These are phyloP conservation scores for Chaetomiaceae sp. DNA, from an alignment of 2,329 filamentous ascomycete genomes.

Conservation along the genomic window DNA sequence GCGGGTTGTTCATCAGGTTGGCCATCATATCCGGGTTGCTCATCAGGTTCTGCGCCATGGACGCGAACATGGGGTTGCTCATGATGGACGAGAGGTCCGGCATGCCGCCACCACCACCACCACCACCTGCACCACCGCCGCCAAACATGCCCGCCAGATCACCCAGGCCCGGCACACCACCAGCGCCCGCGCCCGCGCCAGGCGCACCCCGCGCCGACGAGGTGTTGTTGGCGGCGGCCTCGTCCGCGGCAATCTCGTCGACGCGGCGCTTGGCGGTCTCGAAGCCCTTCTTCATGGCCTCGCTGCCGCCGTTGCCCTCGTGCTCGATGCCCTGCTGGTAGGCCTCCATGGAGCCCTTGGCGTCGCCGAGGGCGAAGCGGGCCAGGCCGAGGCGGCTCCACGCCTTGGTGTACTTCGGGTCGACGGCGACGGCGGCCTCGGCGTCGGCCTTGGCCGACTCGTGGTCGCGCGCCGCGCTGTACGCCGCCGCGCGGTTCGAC, in stretches of 20 bases:
- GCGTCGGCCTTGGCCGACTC: slow-evolving; percentile 79
- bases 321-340: slow-evolving; percentile 89
- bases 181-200: slow-evolving; percentile 32
- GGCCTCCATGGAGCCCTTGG: slow-evolving; percentile 87
- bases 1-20: slow-evolving; percentile 91
- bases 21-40: slow-evolving; percentile 88
- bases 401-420: slow-evolving; percentile 93
- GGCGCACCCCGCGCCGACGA: background rate
- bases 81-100: slow-evolving; percentile 82
- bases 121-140: slow-evolving; percentile 37
- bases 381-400: slow-evolving; percentile 93
- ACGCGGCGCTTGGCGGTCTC: slow-evolving; percentile 88
- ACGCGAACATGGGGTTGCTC: slow-evolving; percentile 97
- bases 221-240: slow-evolving; percentile 30
- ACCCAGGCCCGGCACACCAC: slow-evolving; percentile 61
- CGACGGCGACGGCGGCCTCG: slow-evolving; percentile 79
- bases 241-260: slow-evolving; percentile 64
- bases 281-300: slow-evolving; percentile 94
- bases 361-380: slow-evolving; percentile 84
- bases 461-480: slow-evolving; percentile 80
- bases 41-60: slow-evolving; percentile 97
- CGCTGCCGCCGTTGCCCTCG: slow-evolving; percentile 88
- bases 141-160: slow-evolving; percentile 68
- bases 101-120: slow-evolving; percentile 66
- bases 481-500: slow-evolving; percentile 91